phyloP scores from a whole-genome alignment of 2,329 filamentous ascomycete genomes.

The Daldinia sp. region DNA sequence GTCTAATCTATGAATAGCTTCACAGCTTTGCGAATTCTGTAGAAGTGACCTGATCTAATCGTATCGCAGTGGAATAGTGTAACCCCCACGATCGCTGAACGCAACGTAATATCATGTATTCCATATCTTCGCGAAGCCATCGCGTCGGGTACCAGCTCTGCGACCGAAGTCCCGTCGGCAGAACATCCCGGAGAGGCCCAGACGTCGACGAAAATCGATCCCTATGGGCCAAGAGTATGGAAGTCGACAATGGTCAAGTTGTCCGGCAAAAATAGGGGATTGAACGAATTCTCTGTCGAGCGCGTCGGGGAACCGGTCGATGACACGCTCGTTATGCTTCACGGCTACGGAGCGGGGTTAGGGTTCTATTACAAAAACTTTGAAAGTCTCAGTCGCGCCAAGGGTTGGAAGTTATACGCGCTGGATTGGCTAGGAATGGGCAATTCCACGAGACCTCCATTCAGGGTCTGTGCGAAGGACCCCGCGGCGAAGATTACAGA shows the following conservation, averaged over 20 bases:
- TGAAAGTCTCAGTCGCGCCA: slow-evolving; percentile 79
- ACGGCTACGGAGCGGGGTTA: slow-evolving; percentile 94
- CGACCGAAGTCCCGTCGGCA: slow-evolving; percentile 45
- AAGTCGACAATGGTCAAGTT: slow-evolving; percentile 84
- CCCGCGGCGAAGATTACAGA: slow-evolving; percentile 82
- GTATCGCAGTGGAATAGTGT: slow-evolving; percentile 77
- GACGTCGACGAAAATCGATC: slow-evolving; percentile 68
- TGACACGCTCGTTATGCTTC: slow-evolving; percentile 92
- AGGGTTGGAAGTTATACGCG: slow-evolving; percentile 89
- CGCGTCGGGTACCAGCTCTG: slow-evolving; percentile 56
- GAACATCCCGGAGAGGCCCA: slow-evolving; percentile 53
- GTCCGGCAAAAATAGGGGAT: slow-evolving; percentile 81
- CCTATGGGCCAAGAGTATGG: slow-evolving; percentile 87
- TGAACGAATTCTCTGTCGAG: slow-evolving; percentile 95
- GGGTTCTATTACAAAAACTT: slow-evolving; percentile 99
- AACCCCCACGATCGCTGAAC: slow-evolving; percentile 85
- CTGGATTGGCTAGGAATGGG: slow-evolving; percentile 97
- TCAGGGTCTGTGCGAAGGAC: slow-evolving; percentile 85
- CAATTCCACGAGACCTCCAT: slow-evolving; percentile 82
- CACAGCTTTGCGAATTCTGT: background rate
- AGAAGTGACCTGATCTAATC: slow-evolving; percentile 29
- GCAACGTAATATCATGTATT: slow-evolving; percentile 84
- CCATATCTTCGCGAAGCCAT: slow-evolving; percentile 82
- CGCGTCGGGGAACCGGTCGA: slow-evolving; percentile 79
- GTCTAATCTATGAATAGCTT: slow-evolving; percentile 45